Base-by-base conservation (phyloP, 805 yeast genomes). In the Candida ulmi region DNA sequence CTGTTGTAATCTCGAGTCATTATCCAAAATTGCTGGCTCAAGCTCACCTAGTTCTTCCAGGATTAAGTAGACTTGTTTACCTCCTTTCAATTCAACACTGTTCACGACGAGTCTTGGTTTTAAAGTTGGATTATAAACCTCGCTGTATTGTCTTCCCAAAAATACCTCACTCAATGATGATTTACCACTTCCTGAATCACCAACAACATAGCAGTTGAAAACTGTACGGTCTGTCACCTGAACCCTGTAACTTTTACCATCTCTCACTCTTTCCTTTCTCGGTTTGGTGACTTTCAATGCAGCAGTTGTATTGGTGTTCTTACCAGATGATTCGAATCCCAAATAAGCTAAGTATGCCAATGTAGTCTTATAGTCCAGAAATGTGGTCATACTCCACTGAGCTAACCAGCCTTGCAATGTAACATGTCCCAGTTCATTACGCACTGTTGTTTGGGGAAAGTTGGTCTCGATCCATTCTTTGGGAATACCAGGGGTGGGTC, bases 351-450 rank as follows among this genome's bases (percentile, higher is more conserved):
- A 63, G 53, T 91, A 93, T 37, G 88, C 95, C 37, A 93, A 70
- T 0, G 98, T 88, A 1, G 88, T 82, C 50, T 74, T 78, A 55
- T 84, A 78, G 51, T 90, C 95, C 24, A 93, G 65, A 49, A 78
- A 88, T 0, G 98, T 91, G 1, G 96, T 88, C 85, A 93, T 84
- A 51, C 91, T 83, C 99, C 99, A 93, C 54, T 91, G 98, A 0
- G 99, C 99, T 29, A 93, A 64, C 99, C 99, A 93, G 3, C 99
- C 99, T 63, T 95, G 99, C 21, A 93, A 62, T 0, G 98, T 88
- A 4, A 93, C 88, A 56, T 79, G 75, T 0, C 96, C 97, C 46
- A 80, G 81, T 47, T 88, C 96, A 56, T 88, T 90, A 38, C 95
- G 76, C 2, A 91, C 96, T 11, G 95, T 86, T 1, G 95, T 78